Evolutionary conservation across 73 alveolate species (phyloP), one percentile per base, ranked within the genome.

Genomic region (Loxodes magnus): DNA sequence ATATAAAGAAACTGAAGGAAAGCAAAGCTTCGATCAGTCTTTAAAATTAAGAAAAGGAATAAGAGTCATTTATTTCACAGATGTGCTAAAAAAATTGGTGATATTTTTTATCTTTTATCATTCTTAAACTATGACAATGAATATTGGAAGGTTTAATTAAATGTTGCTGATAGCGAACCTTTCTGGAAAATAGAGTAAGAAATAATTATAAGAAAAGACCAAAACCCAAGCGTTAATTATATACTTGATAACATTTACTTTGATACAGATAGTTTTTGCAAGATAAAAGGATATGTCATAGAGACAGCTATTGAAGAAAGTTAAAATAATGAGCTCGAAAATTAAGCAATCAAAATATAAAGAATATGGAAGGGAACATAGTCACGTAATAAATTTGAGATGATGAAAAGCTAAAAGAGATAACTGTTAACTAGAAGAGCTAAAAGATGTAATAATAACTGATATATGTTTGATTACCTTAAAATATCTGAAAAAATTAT

Each of bases 161-260:
- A 37, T 10, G 26, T 5, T 9, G 27, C 46, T 2, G 20, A 9
- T 9, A 20, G 27, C 22, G n/a, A 25, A 9, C 22, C 27, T 46
- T 46, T 46, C 2, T 46, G 59, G 59, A 46, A 24, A 46, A 46
- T 46, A 9, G 59, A 46, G 27, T 37, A 25, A n/a, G 59, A 37
- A 22, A 7, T 46, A n/a, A 7, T 41, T 1, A 33, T 2, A 0
- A n/a, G 17, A 10, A 9, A 9, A 0, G 34, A 24, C 7, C 27
- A 41, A 41, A 46, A 37, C n/a, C 16, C 16, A 25, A 6, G 43
- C 7, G n/a, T 46, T 10, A 17, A 24, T 10, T 37, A 25, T 22
- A 37, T 41, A 1, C 27, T 46, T n/a, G 39, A 46, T 46, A 41
- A 41, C 22, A 41, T 14, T 10, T 46, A 19, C 27, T 7, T 6